Conservation (phyloP, 495 filamentous ascomycete genomes). For the Parathielavia hyrcaniae region DNA sequence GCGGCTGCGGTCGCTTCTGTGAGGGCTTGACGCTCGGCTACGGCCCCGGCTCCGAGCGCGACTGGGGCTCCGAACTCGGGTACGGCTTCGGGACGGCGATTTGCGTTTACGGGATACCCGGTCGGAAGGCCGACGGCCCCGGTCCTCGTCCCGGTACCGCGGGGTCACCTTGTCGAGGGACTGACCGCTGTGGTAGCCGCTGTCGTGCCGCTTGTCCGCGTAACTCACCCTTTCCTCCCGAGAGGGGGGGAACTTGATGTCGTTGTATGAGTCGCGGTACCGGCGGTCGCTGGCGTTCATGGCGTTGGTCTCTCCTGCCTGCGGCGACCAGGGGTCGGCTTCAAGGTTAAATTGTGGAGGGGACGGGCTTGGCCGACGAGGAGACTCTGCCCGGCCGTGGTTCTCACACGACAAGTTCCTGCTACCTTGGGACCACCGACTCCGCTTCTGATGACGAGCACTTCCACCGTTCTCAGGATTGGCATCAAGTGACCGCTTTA, state of each 20-base stretch:
- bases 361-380: slow-evolving; percentile 13
- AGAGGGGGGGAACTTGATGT: slow-evolving; percentile 6
- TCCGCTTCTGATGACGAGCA: slow-evolving; percentile 21
- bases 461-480: slow-evolving; percentile 4
- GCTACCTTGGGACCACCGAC: slow-evolving; percentile 3
- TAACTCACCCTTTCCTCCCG: slow-evolving; percentile 20
- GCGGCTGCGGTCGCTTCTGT: slow-evolving; percentile 16
- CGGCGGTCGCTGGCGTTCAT: slow-evolving; percentile 7
- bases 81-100: slow-evolving; percentile 14
- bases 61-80: slow-evolving; percentile 7
- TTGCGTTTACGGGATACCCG: slow-evolving; percentile 14
- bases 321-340: slow-evolving; percentile 27
- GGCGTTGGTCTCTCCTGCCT: slow-evolving; percentile 22
- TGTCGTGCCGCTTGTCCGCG: slow-evolving; percentile 26
- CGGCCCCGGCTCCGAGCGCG: slow-evolving; percentile 5
- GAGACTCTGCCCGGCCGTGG: slow-evolving; percentile 1
- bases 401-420: slow-evolving; percentile 3
- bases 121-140: slow-evolving; percentile 6
- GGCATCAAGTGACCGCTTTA: slow-evolving; percentile 24
- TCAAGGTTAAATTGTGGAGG: slow-evolving; percentile 9
- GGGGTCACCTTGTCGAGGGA: slow-evolving; percentile 18
- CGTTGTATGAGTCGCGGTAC: slow-evolving; percentile 10
- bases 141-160: slow-evolving; percentile 17
- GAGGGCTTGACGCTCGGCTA: slow-evolving; percentile 2
- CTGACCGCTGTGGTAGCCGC: slow-evolving; percentile 33